phyloP scores from a whole-genome alignment of 1,139 yeast genomes.

The Starmera stellimalicola region DNA sequence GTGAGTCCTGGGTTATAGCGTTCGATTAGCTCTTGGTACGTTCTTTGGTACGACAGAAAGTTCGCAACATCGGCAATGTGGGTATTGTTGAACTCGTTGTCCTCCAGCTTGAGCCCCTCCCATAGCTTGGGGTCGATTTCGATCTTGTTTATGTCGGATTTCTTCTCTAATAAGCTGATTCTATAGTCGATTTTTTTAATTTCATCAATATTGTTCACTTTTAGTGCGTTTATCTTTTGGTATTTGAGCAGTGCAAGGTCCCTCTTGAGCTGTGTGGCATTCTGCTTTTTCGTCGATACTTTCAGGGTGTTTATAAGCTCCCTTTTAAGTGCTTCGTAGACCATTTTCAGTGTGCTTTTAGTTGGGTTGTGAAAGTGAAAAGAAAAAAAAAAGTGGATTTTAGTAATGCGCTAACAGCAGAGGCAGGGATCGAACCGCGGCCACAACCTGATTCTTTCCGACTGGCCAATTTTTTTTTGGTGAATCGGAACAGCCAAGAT shows the following conservation, averaged over 20 bases:
- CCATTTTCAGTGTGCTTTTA: conserved; percentile 2
- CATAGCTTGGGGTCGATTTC: conserved; percentile 9
- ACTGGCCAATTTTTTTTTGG: neutral
- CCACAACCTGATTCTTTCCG: no score
- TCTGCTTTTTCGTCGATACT: conserved; percentile 34
- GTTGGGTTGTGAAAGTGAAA: neutral
- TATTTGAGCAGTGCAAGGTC: conserved; percentile 43
- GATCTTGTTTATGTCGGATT: conserved; percentile 17
- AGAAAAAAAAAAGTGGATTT: no score
- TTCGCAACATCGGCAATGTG: conserved; percentile 28
- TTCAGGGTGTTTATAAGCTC: conserved; percentile 39
- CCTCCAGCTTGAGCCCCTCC: conserved; percentile 9
- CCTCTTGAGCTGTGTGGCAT: conserved; percentile 38
- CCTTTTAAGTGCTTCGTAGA: conserved; percentile 24
- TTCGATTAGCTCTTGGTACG: conserved; percentile 68
- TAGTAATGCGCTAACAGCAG: no score
- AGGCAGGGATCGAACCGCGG: no score
- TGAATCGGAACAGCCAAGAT: neutral
- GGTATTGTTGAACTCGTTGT: conserved; percentile 11
- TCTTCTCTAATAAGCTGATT: conserved; percentile 22
- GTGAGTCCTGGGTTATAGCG: conserved; percentile 81
- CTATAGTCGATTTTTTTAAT: conserved; percentile 25
- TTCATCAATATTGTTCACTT: conserved; percentile 12
- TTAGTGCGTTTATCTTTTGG: conserved; percentile 39
- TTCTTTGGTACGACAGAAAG: conserved; percentile 65